Base-by-base conservation (phyloP, 768 basidiomycete species). In the Termitomyces heimii region DNA sequence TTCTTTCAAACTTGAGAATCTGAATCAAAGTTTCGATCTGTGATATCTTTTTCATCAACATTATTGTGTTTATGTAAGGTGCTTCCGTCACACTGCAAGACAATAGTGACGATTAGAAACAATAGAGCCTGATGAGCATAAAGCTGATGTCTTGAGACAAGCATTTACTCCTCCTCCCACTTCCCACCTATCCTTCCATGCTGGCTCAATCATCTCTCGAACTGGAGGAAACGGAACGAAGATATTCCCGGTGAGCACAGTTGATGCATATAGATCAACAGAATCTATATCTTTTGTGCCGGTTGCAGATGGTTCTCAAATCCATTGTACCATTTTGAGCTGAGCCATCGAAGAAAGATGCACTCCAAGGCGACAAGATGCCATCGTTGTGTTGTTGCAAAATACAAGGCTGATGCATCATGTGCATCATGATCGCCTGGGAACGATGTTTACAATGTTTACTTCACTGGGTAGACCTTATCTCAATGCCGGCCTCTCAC, bases 41-140 rank as follows among this genome's bases (percentile, higher is more conserved):
- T 24, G 14, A 16, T n/a, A n/a, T n/a, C n/a, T 4, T 8, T 37
- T 5, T 28, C 14, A 24, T 45, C 26, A 44, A 16, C 24, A 4
- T 65, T 71, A 71, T 73, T 73, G 71, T 73, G 58, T 58, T 68
- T 70, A 73, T 55, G 60, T 70, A 60, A 66, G 29, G 24, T 37
- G 13, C 16, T 28, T 22, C 28, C 26, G 43, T 31, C 31, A 35
- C 13, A 18, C 50, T 32, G 39, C 37, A 53, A 44, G 44, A 54
- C 56, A 43, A 52, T 60, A 65, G 55, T 66, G 65, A 71, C 69
- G 71, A 69, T 71, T n/a, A 67, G 64, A 66, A 66, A 66, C 67
- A 66, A 70, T 63, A 64, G 61, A 58, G 63, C 43, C 32, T 53
- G 51, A 55, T 57, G 60, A 63, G 64, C 64, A 65, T 64, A 70